Conservation (phyloP, 495 filamentous ascomycete genomes). For the Tuber aestivum region DNA sequence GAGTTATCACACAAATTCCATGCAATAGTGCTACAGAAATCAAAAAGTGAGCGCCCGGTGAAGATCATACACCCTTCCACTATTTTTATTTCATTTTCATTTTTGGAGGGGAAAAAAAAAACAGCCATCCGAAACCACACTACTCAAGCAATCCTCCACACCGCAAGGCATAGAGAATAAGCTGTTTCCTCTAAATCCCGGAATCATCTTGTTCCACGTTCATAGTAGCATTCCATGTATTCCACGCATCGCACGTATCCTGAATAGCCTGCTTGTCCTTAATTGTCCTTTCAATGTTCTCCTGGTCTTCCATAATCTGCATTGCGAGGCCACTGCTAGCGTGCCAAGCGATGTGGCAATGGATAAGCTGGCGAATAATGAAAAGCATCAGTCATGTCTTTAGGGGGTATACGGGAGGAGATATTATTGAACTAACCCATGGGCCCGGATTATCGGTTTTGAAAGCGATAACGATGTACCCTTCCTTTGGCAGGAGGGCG, state of each 20-base stretch:
- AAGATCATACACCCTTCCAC: too few relatives aligned
- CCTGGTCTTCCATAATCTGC: slow-evolving; percentile 2
- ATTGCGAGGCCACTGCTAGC: slow-evolving; percentile 1
- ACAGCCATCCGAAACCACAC: not conserved
- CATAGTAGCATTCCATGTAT: not conserved
- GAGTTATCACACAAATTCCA: too few relatives aligned
- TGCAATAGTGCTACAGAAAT: not conserved
- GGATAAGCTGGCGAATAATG: not conserved
- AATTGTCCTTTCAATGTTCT: not conserved
- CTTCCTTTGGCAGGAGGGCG: slow-evolving; percentile 51
- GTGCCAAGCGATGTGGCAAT: slow-evolving; percentile 1
- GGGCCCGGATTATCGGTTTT: slow-evolving; percentile 52
- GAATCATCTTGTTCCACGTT: not conserved
- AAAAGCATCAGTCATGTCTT: not conserved
- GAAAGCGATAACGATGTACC: slow-evolving; percentile 52
- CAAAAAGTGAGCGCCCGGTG: not conserved
- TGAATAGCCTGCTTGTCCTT: not conserved
- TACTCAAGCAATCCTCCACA: too few relatives aligned
- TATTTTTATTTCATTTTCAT: not conserved
- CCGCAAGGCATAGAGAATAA: too few relatives aligned
- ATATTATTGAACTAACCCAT: slow-evolving; percentile 18
- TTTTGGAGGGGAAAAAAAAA: not conserved
- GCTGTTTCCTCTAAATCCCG: not conserved
- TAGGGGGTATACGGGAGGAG: not conserved
- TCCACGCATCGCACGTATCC: not conserved